Percentiles rank a stretch among this genome's conserved stretches.
Evolutionary conservation across 495 filamentous ascomycete species (phyloP).

Genomic region (Bathelium albidoporum): DNA sequence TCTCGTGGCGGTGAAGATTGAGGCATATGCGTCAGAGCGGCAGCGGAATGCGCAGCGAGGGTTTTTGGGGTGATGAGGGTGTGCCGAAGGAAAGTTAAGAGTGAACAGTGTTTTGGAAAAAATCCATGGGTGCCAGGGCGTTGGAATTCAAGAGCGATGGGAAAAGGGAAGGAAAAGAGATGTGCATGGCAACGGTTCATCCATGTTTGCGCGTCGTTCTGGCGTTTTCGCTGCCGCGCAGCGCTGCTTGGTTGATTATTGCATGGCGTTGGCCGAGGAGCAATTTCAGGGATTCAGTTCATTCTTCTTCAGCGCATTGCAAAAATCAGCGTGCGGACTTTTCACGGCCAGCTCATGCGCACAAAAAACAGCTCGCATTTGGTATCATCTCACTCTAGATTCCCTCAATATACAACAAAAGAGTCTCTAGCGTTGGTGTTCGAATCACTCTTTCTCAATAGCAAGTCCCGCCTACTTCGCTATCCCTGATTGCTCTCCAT

Average conservation of each 20-base stretch:
- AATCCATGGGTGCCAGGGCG: no score
- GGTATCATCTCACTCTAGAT: not conserved
- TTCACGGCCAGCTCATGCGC: no score
- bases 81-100: no score
- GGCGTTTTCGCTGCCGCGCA: not conserved
- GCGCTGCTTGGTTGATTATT: not conserved
- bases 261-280: not conserved
- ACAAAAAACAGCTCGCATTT: not conserved
- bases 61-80: slow-evolving; percentile 49
- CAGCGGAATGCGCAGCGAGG: slow-evolving; percentile 55
- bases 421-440: no score
- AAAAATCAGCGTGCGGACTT: no score
- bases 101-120: not conserved
- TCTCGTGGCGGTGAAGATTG: slow-evolving; percentile 69
- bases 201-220: not conserved
- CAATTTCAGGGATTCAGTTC: not conserved
- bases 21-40: slow-evolving; percentile 58
- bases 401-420: not conserved
- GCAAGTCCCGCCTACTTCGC: no score
- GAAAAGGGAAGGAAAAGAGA: not conserved
- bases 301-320: not conserved
- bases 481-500: no score
- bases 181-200: not conserved
- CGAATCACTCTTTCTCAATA: no score
- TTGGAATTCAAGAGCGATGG: no score